Conservation (phyloP, 2,329 filamentous ascomycete species). For the Sporothrix brasiliensis region DNA sequence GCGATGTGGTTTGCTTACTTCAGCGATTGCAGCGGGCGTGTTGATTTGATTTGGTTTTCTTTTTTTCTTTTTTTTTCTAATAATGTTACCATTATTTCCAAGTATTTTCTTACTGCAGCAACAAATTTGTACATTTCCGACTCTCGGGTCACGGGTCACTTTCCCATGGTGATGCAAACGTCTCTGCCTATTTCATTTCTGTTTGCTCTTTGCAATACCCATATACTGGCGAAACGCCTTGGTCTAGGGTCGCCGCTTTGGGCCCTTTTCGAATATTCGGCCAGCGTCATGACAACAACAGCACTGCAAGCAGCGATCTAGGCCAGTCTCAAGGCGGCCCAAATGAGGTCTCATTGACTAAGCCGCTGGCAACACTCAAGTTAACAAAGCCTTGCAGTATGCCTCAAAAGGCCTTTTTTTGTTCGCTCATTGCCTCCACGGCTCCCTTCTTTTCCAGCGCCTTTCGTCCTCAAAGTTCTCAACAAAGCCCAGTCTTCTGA, state of each 20-base stretch:
- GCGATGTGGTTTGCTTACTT: neutral
- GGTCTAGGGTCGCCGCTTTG: constrained; percentile 1
- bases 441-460: neutral
- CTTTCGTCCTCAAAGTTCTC: neutral
- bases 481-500: neutral
- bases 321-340: neutral
- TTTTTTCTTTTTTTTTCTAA: neutral
- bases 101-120: neutral
- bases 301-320: neutral
- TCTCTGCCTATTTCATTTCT: neutral
- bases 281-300: neutral
- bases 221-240: neutral
- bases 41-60: neutral
- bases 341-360: neutral
- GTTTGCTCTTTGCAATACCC: too few relatives aligned
- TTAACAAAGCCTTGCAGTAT: neutral
- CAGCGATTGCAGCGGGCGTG: neutral
- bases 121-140: neutral
- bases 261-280: neutral
- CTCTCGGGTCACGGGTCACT: too few relatives aligned
- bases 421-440: neutral
- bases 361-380: neutral
- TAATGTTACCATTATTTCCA: neutral
- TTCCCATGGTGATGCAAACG: neutral
- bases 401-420: neutral